Evolutionary conservation across 2,329 filamentous ascomycete species (phyloP).

Genomic region (Penicillium sp.): DNA sequence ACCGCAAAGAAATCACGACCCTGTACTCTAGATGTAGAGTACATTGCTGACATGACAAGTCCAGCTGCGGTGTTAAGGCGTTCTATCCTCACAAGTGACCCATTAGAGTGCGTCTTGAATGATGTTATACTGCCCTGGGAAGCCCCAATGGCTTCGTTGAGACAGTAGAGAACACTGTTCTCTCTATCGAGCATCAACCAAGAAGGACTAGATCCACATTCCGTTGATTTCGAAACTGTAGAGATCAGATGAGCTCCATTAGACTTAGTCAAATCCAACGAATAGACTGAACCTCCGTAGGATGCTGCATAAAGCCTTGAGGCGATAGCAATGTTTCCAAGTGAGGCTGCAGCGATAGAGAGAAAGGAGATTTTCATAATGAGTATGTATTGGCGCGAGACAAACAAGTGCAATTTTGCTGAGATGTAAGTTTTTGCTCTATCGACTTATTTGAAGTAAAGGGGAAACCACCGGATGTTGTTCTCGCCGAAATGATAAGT

Average conservation of each 20-base stretch:
- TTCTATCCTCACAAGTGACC: slow-evolving; percentile 16
- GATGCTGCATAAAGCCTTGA: slow-evolving; percentile 38
- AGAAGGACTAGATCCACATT: slow-evolving; percentile 22
- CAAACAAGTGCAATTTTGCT: no score
- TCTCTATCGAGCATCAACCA: slow-evolving; percentile 26
- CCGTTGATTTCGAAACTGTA: slow-evolving; percentile 10
- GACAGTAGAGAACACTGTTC: slow-evolving; percentile 19
- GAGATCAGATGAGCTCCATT: slow-evolving; percentile 15
- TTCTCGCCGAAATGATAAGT: no score
- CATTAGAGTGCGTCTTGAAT: slow-evolving; percentile 18
- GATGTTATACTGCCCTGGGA: slow-evolving; percentile 25
- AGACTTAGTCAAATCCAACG: slow-evolving; percentile 28
- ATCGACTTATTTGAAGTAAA: no score
- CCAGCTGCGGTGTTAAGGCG: slow-evolving; percentile 15
- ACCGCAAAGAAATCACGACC: slow-evolving; percentile 19
- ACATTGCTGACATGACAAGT: slow-evolving; percentile 23
- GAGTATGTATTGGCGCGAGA: no score
- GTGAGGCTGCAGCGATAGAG: background rate
- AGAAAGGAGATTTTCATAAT: background rate
- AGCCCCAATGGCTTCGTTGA: slow-evolving; percentile 22
- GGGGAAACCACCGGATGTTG: no score
- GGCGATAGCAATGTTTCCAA: slow-evolving; percentile 1
- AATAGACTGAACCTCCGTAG: slow-evolving; percentile 37
- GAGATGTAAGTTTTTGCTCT: no score
- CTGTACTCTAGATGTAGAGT: slow-evolving; percentile 8